Conservation (phyloP, 163 green algal species). For the Smithsoniella earleae region DNA sequence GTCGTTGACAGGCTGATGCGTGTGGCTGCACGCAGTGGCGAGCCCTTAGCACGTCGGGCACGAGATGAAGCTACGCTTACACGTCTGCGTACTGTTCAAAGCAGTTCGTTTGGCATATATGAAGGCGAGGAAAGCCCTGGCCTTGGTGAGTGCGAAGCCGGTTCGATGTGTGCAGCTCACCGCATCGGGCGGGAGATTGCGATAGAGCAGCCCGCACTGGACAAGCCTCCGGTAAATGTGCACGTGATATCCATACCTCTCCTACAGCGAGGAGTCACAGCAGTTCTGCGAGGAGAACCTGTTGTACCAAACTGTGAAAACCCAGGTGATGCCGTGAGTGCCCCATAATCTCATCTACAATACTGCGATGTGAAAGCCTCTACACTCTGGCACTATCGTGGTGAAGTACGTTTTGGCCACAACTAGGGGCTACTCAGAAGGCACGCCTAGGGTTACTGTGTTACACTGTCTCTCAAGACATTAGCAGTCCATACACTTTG, state of each 20-base stretch:
- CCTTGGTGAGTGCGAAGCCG: not conserved
- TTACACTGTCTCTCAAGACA: no score
- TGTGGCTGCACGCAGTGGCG: not conserved
- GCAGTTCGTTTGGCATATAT: no score
- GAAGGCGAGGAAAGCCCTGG: not conserved
- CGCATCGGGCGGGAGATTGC: not conserved
- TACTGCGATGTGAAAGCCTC: no score
- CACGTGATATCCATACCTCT: not conserved
- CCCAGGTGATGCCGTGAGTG: not conserved
- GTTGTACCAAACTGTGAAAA: not conserved
- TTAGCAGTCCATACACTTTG: no score
- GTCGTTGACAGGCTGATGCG: constrained; percentile 24
- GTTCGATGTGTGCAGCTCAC: not conserved
- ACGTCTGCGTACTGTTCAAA: not conserved
- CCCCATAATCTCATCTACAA: no score
- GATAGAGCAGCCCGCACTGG: not conserved
- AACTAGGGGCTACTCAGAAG: no score
- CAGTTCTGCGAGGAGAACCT: not conserved
- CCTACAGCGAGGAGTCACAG: constrained; percentile 17
- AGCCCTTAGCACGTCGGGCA: constrained; percentile 8
- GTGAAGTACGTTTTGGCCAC: no score
- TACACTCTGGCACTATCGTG: no score
- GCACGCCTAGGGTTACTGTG: no score
- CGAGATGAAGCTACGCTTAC: not conserved
- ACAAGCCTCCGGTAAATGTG: not conserved